phyloP scores from a whole-genome alignment of 176 grass and related monocot species.

The Oryza nivara region DNA sequence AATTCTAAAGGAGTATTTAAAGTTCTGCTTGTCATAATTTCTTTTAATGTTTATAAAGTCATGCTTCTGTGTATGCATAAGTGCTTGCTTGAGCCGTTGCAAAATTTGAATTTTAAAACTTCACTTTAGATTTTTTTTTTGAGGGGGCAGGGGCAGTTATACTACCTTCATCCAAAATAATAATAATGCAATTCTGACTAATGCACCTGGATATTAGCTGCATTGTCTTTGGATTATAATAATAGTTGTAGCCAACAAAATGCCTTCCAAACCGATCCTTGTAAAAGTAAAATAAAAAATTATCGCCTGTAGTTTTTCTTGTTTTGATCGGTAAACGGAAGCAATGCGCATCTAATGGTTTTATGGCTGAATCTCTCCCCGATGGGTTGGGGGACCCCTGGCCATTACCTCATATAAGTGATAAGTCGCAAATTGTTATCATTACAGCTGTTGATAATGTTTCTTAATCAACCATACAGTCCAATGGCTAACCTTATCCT shows the following conservation, averaged over 20 bases:
- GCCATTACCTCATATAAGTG: too few relatives aligned
- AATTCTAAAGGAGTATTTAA: too few relatives aligned
- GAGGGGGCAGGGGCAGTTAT: too few relatives aligned
- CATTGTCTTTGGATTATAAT: too few relatives aligned
- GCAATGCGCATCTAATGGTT: not conserved
- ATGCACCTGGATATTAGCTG: too few relatives aligned
- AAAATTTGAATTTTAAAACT: not conserved
- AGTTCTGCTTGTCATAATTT: not conserved
- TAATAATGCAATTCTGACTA: too few relatives aligned
- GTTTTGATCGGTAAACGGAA: not conserved
- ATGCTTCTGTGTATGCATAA: not conserved
- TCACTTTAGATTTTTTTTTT: too few relatives aligned
- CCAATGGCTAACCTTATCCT: constrained; percentile 19
- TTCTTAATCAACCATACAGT: not conserved
- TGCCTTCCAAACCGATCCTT: too few relatives aligned
- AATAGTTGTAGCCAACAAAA: too few relatives aligned
- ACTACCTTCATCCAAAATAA: too few relatives aligned
- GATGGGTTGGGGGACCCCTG: too few relatives aligned
- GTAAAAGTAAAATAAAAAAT: not conserved
- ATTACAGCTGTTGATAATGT: constrained; percentile 32
- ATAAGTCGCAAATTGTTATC: not conserved
- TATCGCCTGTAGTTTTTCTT: not conserved
- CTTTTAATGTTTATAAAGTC: not conserved
- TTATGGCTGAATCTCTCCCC: not conserved
- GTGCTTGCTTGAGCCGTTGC: not conserved